Conservation (phyloP, 2,329 filamentous ascomycete genomes). For the Passalora sequoiae region DNA sequence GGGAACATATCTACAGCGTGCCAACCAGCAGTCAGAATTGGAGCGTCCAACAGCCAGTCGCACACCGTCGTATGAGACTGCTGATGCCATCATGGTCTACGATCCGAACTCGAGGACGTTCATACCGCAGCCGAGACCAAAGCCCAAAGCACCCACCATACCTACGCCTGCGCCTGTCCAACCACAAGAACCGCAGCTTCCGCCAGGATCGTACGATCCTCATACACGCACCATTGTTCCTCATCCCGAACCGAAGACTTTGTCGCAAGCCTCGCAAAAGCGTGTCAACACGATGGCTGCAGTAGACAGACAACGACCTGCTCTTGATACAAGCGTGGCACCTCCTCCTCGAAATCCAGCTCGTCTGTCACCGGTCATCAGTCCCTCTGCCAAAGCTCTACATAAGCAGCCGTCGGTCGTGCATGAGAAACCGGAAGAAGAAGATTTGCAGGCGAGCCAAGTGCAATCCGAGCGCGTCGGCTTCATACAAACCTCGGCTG, state of each 20-base stretch:
- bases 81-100: constrained; percentile 28
- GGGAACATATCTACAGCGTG: constrained; percentile 10
- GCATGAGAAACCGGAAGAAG: constrained; percentile 31
- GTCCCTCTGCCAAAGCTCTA: constrained; percentile 19
- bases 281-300: constrained; percentile 1
- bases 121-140: constrained; percentile 21
- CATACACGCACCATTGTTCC: constrained; percentile 30
- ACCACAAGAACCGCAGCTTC: constrained; percentile 10
- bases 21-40: constrained; percentile 8
- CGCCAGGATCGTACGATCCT: constrained; percentile 29
- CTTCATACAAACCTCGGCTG: constrained; percentile 20
- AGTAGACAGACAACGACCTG: constrained; percentile 7
- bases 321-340: constrained; percentile 20
- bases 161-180: constrained; percentile 5
- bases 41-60: constrained; percentile 6
- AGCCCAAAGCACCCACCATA: constrained; percentile 13
- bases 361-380: constrained; percentile 25
- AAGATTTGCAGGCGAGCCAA: constrained; percentile 15
- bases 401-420: constrained; percentile 34
- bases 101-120: constrained; percentile 30
- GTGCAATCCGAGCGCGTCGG: constrained; percentile 4
- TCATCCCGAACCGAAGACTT: constrained; percentile 1
- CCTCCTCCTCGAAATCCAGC: constrained; percentile 32
- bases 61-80: constrained; percentile 21
- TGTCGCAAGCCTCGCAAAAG: neutral